A percentile compares a stretch with the other conserved stretches of the same genome.
Evolutionary conservation across 225 moss, liverwort and hornwort species (phyloP).

Genomic region (Sphagnum tenellum): DNA sequence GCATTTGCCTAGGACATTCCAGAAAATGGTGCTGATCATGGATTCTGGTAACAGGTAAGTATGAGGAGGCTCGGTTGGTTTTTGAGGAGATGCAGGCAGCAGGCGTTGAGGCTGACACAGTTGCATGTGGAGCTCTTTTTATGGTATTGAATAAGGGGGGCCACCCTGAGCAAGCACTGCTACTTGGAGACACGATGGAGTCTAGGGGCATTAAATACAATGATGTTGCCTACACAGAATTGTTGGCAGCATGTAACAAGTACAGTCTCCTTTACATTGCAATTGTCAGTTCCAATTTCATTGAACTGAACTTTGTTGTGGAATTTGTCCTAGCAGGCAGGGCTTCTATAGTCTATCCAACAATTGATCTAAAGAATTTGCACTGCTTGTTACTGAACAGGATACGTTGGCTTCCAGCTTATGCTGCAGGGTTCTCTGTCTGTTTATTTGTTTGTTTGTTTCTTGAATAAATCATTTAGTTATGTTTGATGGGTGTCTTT

Average conservation of each 20-base stretch:
- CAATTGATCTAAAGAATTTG: no score
- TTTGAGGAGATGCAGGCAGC: constrained; percentile 69
- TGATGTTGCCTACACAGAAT: constrained; percentile 41
- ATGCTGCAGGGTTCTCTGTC: not conserved
- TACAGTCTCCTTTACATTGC: constrained; percentile 13
- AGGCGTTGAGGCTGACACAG: constrained; percentile 46
- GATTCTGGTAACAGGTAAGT: constrained; percentile 36
- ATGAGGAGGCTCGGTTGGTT: constrained; percentile 40
- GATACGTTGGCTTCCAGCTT: no score
- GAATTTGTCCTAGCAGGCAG: no score
- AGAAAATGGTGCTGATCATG: no score
- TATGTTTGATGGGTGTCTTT: not conserved
- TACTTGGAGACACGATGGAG: constrained; percentile 46
- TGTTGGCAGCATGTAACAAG: constrained; percentile 75
- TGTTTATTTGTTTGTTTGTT: not conserved
- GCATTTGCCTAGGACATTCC: no score
- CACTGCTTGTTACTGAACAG: no score
- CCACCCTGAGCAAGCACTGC: constrained; percentile 46
- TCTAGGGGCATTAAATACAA: constrained; percentile 23
- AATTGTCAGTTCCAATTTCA: no score
- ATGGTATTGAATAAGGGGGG: constrained; percentile 56
- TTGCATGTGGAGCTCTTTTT: constrained; percentile 67
- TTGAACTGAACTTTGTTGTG: no score
- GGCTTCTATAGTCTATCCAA: no score
- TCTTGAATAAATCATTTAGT: not conserved